Evolutionary conservation across 768 basidiomycete genomes (phyloP).

Genomic region (Termitomyces sp.): DNA sequence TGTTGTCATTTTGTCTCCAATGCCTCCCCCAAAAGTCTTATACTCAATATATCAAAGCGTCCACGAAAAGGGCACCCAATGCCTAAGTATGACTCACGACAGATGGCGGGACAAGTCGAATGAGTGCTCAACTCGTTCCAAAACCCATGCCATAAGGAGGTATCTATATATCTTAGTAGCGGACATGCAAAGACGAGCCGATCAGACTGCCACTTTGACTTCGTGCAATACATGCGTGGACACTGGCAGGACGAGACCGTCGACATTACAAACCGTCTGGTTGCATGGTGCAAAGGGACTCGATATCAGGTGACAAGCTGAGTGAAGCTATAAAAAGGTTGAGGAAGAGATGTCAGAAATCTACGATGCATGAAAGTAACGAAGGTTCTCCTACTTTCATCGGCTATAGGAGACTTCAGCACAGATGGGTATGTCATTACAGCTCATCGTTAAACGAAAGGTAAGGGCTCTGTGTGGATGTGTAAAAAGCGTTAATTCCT

Average conservation of each 20-base stretch:
- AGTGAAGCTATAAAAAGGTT: too few species aligned
- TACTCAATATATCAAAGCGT: background rate
- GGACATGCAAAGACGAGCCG: background rate
- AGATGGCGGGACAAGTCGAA: background rate
- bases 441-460: background rate
- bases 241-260: background rate
- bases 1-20: background rate
- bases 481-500: too few species aligned
- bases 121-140: background rate
- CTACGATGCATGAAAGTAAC: too few species aligned
- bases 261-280: background rate
- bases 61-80: background rate
- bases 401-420: background rate
- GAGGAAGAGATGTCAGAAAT: background rate
- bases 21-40: background rate
- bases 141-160: too few species aligned
- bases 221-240: background rate
- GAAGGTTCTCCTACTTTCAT: background rate
- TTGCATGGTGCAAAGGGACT: background rate
- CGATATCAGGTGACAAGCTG: background rate
- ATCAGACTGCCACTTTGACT: background rate
- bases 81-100: background rate
- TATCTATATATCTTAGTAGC: too few species aligned
- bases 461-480: too few species aligned
- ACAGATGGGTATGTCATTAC: background rate